Evolutionary conservation across 768 basidiomycete species (phyloP), one percentile per base, ranked within the genome.

Genomic region (Sporobolomyces phaffii): DNA sequence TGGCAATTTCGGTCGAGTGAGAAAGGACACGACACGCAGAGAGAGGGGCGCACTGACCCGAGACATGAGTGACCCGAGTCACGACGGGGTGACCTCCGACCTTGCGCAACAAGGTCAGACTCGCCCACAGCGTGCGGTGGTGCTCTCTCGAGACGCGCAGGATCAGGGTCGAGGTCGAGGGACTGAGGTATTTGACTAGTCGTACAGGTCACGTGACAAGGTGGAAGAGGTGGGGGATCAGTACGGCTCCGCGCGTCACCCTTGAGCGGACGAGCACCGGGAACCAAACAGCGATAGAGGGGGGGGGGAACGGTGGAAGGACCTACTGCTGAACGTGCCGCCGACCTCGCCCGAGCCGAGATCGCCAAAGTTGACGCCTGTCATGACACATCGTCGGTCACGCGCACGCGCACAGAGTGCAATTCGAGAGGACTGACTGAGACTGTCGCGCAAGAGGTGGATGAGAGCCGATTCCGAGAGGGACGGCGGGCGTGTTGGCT

Each of bases 141-240:
- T 71, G 71, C 22, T 71, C 67, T 2, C 74, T 29, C 18, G 72
- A 57, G 41, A 70, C 68, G 24, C 74, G 62, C 17, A 75, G 18
- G 58, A 75, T 75, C 34, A 69, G 17, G 20, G 73, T 63, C 31
- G 49, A 41, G n/a, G 72, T 75, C 15, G 45, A 28, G 0, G 73
- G 71, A 3, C 70, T 72, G 28, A 70, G 52, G 56, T 75, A 75
- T 50, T 75, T 75, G 62, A 75, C 74, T 75, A 43, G 43, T 44
- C 24, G 34, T n/a, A 53, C 41, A n/a, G n/a, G n/a, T n/a, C n/a
- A n/a, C n/a, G n/a, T n/a, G n/a, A n/a, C n/a, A n/a, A n/a, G n/a
- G n/a, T n/a, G n/a, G n/a, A n/a, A n/a, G n/a, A n/a, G n/a, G n/a
- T n/a, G n/a, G n/a, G n/a, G n/a, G n/a, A n/a, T n/a, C n/a, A n/a